phyloP scores from a whole-genome alignment of 345 rosid genomes.

The Brassica napus region DNA sequence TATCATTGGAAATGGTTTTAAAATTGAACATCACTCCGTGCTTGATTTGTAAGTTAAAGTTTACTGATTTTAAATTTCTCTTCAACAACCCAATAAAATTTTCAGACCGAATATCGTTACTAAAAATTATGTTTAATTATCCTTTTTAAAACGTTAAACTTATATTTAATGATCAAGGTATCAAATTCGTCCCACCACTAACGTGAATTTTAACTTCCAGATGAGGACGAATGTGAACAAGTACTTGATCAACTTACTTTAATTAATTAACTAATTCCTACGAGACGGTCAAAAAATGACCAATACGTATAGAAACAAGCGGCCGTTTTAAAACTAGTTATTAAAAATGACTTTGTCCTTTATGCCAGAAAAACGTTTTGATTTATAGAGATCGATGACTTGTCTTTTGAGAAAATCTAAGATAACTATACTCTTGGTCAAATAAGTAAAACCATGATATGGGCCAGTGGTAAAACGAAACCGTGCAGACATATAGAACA shows the following conservation, averaged over 20 bases:
- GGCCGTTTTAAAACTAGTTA: conserved; percentile 18
- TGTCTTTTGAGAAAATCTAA: conserved; percentile 28
- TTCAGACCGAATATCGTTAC: background rate
- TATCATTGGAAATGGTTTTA: too few species aligned
- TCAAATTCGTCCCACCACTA: background rate
- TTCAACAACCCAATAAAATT: background rate
- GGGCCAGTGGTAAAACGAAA: conserved; percentile 15
- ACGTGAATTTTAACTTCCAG: conserved; percentile 13
- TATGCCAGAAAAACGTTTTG: conserved; percentile 12
- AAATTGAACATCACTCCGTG: background rate
- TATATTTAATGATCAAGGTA: background rate
- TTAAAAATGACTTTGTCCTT: conserved; percentile 17
- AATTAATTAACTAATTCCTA: conserved; percentile 12
- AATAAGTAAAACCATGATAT: background rate
- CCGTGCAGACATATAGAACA: background rate
- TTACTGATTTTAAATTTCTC: background rate
- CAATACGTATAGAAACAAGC: conserved; percentile 27
- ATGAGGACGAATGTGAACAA: conserved; percentile 35
- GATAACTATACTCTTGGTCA: conserved; percentile 23
- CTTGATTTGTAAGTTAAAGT: background rate
- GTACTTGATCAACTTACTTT: background rate
- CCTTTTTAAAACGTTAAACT: background rate
- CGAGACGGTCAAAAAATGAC: conserved; percentile 37
- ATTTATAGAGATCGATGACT: conserved; percentile 13
- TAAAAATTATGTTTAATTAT: background rate